Evolutionary conservation across 345 rosid genomes (phyloP).

Genomic region (Eucalyptus cloeziana): DNA sequence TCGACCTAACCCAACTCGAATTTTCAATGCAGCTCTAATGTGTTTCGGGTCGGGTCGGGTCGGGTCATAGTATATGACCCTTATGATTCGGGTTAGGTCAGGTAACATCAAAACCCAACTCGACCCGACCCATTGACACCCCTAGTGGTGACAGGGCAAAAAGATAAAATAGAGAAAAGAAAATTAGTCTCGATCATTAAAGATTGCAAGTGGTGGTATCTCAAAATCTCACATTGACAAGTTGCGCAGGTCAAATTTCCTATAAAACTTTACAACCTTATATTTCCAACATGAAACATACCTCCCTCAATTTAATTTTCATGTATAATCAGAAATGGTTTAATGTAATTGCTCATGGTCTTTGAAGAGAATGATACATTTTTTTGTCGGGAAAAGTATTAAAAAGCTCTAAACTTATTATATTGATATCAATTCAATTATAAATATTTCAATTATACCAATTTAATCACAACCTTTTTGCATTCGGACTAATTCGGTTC

Average conservation of each 20-base stretch:
- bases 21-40: no score
- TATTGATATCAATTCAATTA: accelerated
- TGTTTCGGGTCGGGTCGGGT: no score
- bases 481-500: accelerated
- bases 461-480: not conserved
- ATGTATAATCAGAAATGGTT: no score
- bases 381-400: no score
- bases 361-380: not conserved
- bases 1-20: no score
- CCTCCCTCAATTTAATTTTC: not conserved
- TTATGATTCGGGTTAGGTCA: no score
- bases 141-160: not conserved
- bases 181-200: not conserved
- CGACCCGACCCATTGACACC: no score
- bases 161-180: not conserved
- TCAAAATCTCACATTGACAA: not conserved
- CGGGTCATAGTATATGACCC: no score
- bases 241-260: not conserved
- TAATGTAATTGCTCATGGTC: not conserved
- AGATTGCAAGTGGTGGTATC: not conserved
- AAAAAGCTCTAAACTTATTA: not conserved
- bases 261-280: not conserved
- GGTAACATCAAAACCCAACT: no score
- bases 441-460: accelerated
- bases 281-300: not conserved